Conservation (phyloP, 495 filamentous ascomycete genomes). For the Trichocladium antarcticum region DNA sequence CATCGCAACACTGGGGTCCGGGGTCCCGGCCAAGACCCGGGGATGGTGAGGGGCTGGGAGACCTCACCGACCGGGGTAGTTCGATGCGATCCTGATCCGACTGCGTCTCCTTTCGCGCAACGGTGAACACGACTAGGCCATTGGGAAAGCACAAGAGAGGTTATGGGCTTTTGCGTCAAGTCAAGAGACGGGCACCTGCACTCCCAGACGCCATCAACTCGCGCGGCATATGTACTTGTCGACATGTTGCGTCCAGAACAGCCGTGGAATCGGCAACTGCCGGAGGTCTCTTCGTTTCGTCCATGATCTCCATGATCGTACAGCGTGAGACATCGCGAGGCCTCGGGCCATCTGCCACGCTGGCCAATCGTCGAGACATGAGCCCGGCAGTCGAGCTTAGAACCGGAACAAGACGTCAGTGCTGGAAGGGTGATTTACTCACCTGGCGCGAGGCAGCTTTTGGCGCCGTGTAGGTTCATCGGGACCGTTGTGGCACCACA, state of each 20-base stretch:
- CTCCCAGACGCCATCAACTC: too few species aligned
- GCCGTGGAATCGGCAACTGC: not conserved
- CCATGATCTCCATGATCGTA: not conserved
- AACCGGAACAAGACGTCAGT: too few species aligned
- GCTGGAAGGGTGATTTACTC: too few species aligned
- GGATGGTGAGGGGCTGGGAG: not conserved
- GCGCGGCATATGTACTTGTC: too few species aligned
- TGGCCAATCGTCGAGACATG: not conserved
- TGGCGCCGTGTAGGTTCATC: too few species aligned
- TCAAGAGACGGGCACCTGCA: constrained; percentile 1
- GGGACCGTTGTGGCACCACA: too few species aligned
- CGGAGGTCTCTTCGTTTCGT: not conserved
- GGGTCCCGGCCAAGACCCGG: not conserved
- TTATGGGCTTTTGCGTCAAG: too few species aligned
- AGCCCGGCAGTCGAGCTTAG: not conserved
- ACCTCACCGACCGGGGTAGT: not conserved
- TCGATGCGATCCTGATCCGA: not conserved
- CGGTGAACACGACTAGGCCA: too few species aligned
- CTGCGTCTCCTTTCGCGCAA: too few species aligned
- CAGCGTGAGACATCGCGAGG: not conserved
- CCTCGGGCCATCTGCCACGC: not conserved
- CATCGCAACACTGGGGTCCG: not conserved
- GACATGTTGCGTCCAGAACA: too few species aligned
- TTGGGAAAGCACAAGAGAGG: too few species aligned
- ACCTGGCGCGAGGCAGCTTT: too few species aligned